phyloP scores from a whole-genome alignment of 2,329 filamentous ascomycete genomes.

The Thelonectria olida region DNA sequence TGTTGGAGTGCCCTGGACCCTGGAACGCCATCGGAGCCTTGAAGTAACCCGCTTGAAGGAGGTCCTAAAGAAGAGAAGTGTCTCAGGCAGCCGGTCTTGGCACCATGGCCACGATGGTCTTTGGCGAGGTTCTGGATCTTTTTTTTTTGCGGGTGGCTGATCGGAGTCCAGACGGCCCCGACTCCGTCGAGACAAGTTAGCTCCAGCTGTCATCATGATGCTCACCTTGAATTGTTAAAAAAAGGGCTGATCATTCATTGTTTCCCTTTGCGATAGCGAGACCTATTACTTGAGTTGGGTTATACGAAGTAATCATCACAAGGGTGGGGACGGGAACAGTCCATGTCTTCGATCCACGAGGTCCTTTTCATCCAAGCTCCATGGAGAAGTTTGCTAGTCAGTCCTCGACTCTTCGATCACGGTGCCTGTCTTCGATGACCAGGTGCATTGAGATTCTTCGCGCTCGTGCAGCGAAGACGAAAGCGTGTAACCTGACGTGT shows the following conservation, averaged over 20 bases:
- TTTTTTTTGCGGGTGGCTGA: conserved; percentile 2
- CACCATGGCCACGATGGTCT: conserved; percentile 14
- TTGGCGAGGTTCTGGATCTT: background rate
- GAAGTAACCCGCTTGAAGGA: background rate
- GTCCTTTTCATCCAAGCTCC: no score
- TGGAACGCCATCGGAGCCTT: background rate
- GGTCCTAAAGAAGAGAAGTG: conserved; percentile 10
- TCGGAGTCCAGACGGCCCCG: background rate
- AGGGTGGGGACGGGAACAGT: no score
- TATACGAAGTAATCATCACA: no score
- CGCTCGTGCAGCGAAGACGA: background rate
- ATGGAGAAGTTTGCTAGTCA: background rate
- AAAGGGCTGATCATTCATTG: no score
- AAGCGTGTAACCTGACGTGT: background rate
- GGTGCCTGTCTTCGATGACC: background rate
- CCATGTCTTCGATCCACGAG: no score
- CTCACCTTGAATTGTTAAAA: no score
- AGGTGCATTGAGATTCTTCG: background rate
- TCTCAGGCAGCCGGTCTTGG: conserved; percentile 13
- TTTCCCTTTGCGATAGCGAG: no score
- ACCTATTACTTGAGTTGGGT: no score
- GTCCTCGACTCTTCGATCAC: no score
- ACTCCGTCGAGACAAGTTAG: background rate
- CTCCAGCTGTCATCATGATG: background rate
- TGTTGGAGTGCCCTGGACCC: background rate